phyloP scores from a whole-genome alignment of 805 yeast species.

The Nakazawaea pomicola region DNA sequence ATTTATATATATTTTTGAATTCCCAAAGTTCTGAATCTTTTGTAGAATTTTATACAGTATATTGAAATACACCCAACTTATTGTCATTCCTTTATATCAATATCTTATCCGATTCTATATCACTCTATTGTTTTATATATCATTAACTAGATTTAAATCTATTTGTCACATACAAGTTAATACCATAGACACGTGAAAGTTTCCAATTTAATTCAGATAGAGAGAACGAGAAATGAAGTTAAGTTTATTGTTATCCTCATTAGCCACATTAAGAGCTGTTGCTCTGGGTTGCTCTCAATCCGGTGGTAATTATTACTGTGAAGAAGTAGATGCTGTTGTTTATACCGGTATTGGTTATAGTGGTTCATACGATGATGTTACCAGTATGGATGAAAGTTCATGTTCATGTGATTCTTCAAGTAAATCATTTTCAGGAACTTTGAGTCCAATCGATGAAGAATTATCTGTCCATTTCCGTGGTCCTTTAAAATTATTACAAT shows the following conservation, averaged over 20 bases:
- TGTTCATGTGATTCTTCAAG: conserved; percentile 67
- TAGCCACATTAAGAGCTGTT: conserved; percentile 22
- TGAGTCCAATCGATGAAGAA: conserved; percentile 84
- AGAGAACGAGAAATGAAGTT: conserved; percentile 15
- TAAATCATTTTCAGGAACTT: conserved; percentile 58
- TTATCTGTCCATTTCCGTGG: conserved; percentile 89
- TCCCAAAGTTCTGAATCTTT: background rate
- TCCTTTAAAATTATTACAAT: conserved; percentile 72
- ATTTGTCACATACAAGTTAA: too few species aligned
- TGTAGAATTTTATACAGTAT: background rate
- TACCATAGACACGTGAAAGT: too few species aligned
- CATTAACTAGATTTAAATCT: background rate
- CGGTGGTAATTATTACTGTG: conserved; percentile 80
- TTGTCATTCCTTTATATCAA: conserved; percentile 7
- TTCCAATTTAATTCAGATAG: background rate
- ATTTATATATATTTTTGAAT: too few species aligned
- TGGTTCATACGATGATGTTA: conserved; percentile 79
- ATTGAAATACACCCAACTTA: conserved; percentile 1
- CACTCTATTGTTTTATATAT: background rate
- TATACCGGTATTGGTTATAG: conserved; percentile 77
- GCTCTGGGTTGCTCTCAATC: conserved; percentile 19
- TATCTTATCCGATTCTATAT: background rate
- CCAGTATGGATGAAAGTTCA: conserved; percentile 52
- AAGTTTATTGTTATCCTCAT: conserved; percentile 19
- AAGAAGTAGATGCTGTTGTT: conserved; percentile 57